Base-by-base conservation (phyloP, 2,329 filamentous ascomycete species). In the Ceratocystis ficicola region DNA sequence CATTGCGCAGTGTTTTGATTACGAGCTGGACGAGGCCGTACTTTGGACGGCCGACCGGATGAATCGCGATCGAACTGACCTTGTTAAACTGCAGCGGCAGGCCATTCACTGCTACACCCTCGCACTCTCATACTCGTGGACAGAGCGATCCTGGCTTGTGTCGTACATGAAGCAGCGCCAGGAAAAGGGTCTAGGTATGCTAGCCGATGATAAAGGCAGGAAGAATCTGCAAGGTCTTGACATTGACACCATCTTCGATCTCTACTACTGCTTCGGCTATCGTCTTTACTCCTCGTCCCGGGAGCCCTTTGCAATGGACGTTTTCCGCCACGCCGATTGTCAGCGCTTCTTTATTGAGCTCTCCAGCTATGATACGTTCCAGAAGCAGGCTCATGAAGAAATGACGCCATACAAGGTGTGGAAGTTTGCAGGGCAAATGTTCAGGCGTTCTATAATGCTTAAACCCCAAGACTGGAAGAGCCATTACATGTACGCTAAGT, bases 11-110 rank as follows among this genome's bases (percentile, higher is more conserved):
- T 90, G 88, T 62, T 92, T 90, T 71, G 91, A 96, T 74, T 87
- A 89, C 63, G 90, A 95, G 71, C 78, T 95, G 15, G 91, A 96
- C 69, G 91, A 96, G 74, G 84, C 86, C 5, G 88, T 95, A 4
- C 83, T 92, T 4, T 95, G 91, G 91, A 88, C 87, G 22, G 89
- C 90, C 0, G 90, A 95, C 70, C 95, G 95, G 75, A 86, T 95
- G 76, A 95, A 95, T 75, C 93, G 88, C 73, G 87, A 88, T 71
- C 85, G 88, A 65, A 77, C 79, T 3, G 90, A 95, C 67, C 76
- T 95, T 57, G 82, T 90, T 28, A 85, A 84, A 63, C 83, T 88
- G 68, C 90, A 96, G 73, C 84, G 90, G 41, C 85, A 84, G 71
- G 86, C 90, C 0, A 92, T 95, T 59, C 90, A 95, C 73, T 93